Percentiles rank a stretch among this genome's conserved stretches.
Evolutionary conservation across 208 protist genomes (phyloP).

Genomic region (Leishmania martiniquensis): DNA sequence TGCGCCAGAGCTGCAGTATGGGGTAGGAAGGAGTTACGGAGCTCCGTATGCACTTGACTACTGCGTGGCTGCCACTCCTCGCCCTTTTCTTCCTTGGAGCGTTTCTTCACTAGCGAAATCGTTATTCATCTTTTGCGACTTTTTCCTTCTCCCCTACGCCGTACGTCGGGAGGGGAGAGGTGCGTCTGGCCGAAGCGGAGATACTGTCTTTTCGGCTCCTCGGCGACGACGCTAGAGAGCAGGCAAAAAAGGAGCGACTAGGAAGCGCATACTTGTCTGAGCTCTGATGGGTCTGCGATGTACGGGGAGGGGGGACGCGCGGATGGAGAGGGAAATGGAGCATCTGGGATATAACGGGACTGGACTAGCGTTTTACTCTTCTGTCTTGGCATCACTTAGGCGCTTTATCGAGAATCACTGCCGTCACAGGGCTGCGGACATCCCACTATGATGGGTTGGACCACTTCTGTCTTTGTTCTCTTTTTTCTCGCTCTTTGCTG

Average conservation of each 20-base stretch:
- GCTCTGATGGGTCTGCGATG: not conserved
- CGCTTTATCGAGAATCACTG: constrained; percentile 3
- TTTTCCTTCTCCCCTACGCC: not conserved
- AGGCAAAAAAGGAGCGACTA: not conserved
- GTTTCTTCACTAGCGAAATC: not conserved
- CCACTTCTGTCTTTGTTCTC: not conserved
- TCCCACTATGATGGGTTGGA: not conserved
- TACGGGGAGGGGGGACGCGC: not conserved
- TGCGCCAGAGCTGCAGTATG: not conserved
- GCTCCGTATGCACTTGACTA: not conserved
- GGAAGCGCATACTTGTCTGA: not conserved
- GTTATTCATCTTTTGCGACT: not conserved
- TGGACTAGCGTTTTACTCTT: constrained; percentile 6
- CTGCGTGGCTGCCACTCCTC: not conserved
- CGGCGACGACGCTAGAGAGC: not conserved
- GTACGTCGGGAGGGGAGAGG: not conserved
- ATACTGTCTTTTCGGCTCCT: not conserved
- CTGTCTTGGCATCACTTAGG: not conserved
- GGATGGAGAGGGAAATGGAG: not conserved
- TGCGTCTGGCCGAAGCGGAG: not conserved
- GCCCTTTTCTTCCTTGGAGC: not conserved
- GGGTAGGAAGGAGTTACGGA: not conserved
- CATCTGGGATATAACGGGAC: not conserved
- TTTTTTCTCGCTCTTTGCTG: not conserved
- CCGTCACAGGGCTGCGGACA: not conserved